Evolutionary conservation across 495 filamentous ascomycete species (phyloP).

Genomic region (Margaritispora aquatica): DNA sequence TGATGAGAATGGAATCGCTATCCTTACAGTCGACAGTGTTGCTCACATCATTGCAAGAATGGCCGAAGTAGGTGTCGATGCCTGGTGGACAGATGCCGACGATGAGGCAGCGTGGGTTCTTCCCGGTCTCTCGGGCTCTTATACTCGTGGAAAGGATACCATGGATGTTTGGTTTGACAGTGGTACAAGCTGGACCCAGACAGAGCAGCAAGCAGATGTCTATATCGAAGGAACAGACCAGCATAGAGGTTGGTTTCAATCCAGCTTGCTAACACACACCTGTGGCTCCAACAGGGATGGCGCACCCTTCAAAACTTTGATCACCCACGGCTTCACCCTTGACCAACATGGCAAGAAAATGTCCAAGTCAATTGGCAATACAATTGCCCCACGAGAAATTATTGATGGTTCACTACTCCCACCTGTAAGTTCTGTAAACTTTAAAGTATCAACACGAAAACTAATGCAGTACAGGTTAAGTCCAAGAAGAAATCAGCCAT

Average conservation of each 20-base stretch:
- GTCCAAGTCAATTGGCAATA: conserved; percentile 97
- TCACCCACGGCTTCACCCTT: conserved; percentile 93
- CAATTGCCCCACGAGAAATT: conserved; percentile 72
- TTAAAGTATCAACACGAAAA: no score
- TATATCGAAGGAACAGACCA: conserved; percentile 95
- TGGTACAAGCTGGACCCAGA: conserved; percentile 84
- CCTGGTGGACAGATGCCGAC: conserved; percentile 84
- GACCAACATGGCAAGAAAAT: conserved; percentile 90
- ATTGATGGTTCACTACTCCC: conserved; percentile 71
- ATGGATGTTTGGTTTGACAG: conserved; percentile 99
- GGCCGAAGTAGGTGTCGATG: conserved; percentile 69
- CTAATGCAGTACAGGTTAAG: conserved; percentile 40
- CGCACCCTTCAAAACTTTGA: conserved; percentile 74
- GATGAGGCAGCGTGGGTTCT: conserved; percentile 72
- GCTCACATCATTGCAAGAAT: conserved; percentile 80
- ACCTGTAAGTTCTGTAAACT: conserved; percentile 22
- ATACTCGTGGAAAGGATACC: conserved; percentile 80
- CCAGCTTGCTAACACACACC: conserved; percentile 86
- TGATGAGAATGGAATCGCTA: conserved; percentile 58
- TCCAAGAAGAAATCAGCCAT: conserved; percentile 33
- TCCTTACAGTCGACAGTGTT: conserved; percentile 73
- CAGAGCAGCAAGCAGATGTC: conserved; percentile 63
- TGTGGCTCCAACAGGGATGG: conserved; percentile 31
- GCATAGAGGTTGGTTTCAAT: conserved; percentile 98
- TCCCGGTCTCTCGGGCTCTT: conserved; percentile 44